phyloP scores from a whole-genome alignment of 768 basidiomycete species.

The Mrakia gelida region DNA sequence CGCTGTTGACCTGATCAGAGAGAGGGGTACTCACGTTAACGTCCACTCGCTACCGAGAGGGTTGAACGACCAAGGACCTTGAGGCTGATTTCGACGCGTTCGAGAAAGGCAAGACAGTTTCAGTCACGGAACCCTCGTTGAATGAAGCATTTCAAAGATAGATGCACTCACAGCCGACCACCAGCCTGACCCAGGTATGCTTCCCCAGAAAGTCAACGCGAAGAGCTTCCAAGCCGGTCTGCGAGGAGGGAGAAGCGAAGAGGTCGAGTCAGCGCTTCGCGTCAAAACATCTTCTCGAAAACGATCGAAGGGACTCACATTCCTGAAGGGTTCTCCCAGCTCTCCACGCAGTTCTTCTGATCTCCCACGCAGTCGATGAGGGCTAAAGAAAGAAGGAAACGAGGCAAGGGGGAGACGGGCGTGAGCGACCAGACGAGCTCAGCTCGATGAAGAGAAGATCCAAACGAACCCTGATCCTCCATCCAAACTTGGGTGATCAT shows the following conservation, averaged over 20 bases:
- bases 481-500: neutral
- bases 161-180: neutral
- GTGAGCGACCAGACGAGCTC: neutral
- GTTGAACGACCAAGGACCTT: neutral
- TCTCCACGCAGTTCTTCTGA: neutral
- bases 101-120: neutral
- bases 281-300: neutral
- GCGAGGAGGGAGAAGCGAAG: neutral
- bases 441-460: neutral
- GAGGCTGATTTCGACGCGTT: neutral
- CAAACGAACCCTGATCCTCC: neutral
- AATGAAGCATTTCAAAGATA: too few species aligned
- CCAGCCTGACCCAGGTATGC: neutral
- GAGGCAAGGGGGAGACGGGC: neutral
- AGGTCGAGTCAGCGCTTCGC: neutral
- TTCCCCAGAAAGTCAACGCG: neutral
- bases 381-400: too few species aligned
- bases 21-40: neutral
- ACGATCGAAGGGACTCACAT: neutral
- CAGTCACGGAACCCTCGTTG: neutral
- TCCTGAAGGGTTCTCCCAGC: neutral
- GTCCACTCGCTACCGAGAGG: neutral
- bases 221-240: slow-evolving; percentile 3
- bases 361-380: neutral
- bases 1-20: neutral